Conservation (phyloP, 176 grass and related monocot genomes). For the Themeda triandra region DNA sequence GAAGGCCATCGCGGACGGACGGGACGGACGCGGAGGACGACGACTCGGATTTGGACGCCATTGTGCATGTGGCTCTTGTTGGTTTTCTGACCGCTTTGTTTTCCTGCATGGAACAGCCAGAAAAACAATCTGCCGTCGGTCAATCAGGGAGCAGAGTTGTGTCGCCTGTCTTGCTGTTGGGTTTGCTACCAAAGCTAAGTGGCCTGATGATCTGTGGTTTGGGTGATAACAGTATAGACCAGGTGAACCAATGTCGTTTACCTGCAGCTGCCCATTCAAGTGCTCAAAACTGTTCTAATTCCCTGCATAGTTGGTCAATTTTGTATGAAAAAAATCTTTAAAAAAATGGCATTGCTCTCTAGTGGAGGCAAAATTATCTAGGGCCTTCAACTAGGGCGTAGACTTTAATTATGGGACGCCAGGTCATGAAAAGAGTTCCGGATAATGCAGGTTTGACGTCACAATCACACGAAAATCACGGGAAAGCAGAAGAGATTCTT, state of each 20-base stretch:
- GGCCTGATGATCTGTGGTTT: not conserved
- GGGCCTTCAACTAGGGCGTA: not conserved
- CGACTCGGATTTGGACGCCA: slow-evolving; percentile 13
- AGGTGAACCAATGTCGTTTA: not conserved
- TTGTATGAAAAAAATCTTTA: too few relatives aligned
- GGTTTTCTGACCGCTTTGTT: not conserved
- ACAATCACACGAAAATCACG: slow-evolving; percentile 16
- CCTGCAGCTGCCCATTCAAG: not conserved
- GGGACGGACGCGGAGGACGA: not conserved
- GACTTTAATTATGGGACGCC: not conserved
- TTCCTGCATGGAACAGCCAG: not conserved
- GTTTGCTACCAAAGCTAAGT: not conserved
- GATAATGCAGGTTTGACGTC: slow-evolving; percentile 5
- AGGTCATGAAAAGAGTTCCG: not conserved
- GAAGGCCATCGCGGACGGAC: not conserved
- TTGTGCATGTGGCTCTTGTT: not conserved
- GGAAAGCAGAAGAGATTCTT: not conserved
- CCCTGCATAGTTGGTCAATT: not conserved
- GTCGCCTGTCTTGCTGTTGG: not conserved
- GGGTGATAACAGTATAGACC: not conserved
- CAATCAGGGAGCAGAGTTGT: not conserved
- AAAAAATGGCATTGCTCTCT: not conserved
- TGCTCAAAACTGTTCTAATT: not conserved
- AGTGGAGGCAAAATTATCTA: not conserved
- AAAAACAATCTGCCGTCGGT: not conserved